Conservation (phyloP, 768 basidiomycete genomes). For the Mycena crocata region DNA sequence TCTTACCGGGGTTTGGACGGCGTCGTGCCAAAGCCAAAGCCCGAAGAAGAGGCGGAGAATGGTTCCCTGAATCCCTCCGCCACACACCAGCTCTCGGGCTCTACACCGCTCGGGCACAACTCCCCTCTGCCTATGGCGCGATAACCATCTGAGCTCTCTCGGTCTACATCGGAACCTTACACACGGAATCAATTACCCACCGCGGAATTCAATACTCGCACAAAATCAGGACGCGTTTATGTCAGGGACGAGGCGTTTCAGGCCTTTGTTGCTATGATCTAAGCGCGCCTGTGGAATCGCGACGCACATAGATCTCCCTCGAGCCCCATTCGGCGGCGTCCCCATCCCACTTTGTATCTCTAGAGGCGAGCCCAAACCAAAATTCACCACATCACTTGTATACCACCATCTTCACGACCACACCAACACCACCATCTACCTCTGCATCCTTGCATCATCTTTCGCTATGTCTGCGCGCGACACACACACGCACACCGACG, state of each 20-base stretch:
- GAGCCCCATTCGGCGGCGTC: conserved; percentile 24
- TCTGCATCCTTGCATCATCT: conserved; percentile 24
- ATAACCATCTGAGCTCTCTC: not conserved
- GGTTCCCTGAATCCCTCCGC: not conserved
- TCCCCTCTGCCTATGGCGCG: conserved; percentile 29
- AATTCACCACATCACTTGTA: conserved; percentile 28
- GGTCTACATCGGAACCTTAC: conserved; percentile 12
- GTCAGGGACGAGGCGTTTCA: conserved; percentile 3
- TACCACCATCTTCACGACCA: conserved; percentile 3
- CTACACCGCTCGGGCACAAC: conserved; percentile 29
- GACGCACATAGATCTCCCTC: not conserved
- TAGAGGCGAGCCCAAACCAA: conserved; percentile 32
- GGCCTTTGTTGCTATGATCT: conserved; percentile 23
- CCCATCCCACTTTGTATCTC: conserved; percentile 30
- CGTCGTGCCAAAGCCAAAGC: conserved; percentile 76
- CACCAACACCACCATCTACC: conserved; percentile 17
- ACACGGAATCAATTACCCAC: conserved; percentile 13
- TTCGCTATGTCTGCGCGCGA: conserved; percentile 15
- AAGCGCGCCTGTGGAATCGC: not conserved
- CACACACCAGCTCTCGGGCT: conserved; percentile 23
- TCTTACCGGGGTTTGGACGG: conserved; percentile 80
- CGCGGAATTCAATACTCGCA: conserved; percentile 16
- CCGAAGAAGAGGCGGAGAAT: conserved; percentile 38
- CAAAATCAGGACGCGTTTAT: conserved; percentile 24
- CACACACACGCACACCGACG: conserved; percentile 17